phyloP scores from a whole-genome alignment of 768 basidiomycete species.

The Pulveroboletus sp. region DNA sequence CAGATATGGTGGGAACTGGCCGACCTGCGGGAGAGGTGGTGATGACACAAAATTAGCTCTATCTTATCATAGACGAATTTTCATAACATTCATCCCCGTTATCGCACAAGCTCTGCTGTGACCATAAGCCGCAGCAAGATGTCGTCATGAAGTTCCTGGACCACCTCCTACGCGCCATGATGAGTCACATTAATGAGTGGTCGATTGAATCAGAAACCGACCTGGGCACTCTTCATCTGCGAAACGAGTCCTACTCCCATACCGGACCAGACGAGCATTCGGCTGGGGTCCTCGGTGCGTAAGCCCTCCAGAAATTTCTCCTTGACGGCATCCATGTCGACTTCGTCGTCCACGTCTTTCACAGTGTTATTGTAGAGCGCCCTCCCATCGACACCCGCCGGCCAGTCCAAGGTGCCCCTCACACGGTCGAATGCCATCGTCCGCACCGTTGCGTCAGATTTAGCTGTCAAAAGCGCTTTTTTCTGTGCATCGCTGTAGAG shows the following conservation, averaged over 20 bases:
- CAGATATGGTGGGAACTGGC: constrained; percentile 20
- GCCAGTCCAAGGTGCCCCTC: constrained; percentile 56
- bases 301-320: constrained; percentile 45
- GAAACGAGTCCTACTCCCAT: constrained; percentile 58
- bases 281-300: constrained; percentile 42
- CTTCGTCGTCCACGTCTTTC: constrained; percentile 50
- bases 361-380: constrained; percentile 48
- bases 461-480: constrained; percentile 46
- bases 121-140: constrained; percentile 35
- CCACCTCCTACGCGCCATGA: constrained; percentile 43
- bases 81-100: constrained; percentile 13
- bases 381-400: constrained; percentile 55
- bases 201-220: constrained; percentile 21
- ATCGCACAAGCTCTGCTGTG: constrained; percentile 24
- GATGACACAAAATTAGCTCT: constrained; percentile 4
- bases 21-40: constrained; percentile 3
- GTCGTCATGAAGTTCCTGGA: constrained; percentile 49
- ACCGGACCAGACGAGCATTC: constrained; percentile 67
- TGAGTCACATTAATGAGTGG: not conserved
- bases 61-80: constrained; percentile 23
- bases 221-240: constrained; percentile 38
- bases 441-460: constrained; percentile 45
- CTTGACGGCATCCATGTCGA: constrained; percentile 40
- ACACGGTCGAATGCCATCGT: constrained; percentile 62
- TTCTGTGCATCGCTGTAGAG: constrained; percentile 54